These are phyloP conservation scores for Kwoniella shandongensis DNA, from an alignment of 768 basidiomycete species.

Conservation along the genomic window DNA sequence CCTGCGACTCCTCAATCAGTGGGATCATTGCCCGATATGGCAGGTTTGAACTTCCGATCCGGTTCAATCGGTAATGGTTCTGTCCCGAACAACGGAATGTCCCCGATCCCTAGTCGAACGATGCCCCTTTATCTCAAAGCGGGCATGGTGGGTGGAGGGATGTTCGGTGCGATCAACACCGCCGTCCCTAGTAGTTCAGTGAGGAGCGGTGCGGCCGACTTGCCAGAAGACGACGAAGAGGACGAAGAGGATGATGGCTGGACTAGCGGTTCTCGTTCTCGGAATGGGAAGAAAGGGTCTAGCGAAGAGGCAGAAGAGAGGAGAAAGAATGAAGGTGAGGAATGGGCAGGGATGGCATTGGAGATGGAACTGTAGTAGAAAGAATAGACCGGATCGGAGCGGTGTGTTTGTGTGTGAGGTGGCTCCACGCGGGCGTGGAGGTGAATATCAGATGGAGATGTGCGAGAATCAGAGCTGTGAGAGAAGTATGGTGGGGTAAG, in stretches of 20 bases:
- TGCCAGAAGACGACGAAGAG: constrained; percentile 36
- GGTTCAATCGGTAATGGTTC: constrained; percentile 6
- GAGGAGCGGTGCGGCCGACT: constrained; percentile 30
- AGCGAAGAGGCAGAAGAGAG: constrained; percentile 22
- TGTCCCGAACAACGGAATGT: constrained; percentile 12
- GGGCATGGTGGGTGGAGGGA: constrained; percentile 39
- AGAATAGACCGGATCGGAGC: not conserved
- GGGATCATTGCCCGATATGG: constrained; percentile 35
- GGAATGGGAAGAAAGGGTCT: not conserved
- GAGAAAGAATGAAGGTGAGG: constrained; percentile 24
- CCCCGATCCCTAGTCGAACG: constrained; percentile 27
- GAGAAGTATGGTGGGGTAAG: too few relatives aligned
- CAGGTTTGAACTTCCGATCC: constrained; percentile 30
- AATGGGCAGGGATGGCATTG: constrained; percentile 40
- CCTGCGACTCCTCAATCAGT: constrained; percentile 33
- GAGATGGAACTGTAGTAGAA: constrained; percentile 45
- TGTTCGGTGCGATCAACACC: constrained; percentile 42
- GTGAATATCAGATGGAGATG: too few relatives aligned
- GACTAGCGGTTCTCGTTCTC: not conserved
- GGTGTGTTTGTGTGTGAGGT: not conserved
- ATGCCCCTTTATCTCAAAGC: constrained; percentile 17
- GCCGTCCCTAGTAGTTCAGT: constrained; percentile 38
- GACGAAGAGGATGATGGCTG: constrained; percentile 32
- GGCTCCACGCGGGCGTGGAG: too few relatives aligned
- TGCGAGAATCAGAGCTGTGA: too few relatives aligned